These are phyloP conservation scores for Leucocoprinus leucothites DNA, from an alignment of 768 basidiomycete genomes.

Conservation along the genomic window DNA sequence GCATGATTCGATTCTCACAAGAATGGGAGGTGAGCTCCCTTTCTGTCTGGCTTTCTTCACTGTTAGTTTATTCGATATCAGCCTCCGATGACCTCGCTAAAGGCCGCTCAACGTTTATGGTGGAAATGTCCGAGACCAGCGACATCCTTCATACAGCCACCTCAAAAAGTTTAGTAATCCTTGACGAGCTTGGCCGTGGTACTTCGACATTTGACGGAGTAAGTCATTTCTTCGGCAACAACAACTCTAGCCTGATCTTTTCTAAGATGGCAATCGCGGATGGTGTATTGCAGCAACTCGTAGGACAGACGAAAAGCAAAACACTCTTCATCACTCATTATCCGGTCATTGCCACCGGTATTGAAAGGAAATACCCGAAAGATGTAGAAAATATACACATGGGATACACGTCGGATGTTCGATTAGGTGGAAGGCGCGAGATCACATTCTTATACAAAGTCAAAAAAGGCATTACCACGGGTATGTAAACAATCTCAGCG, in stretches of 20 bases:
- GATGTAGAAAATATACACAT: slow-evolving; percentile 82
- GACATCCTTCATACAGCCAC: slow-evolving; percentile 83
- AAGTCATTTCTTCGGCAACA: slow-evolving; percentile 16
- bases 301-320: slow-evolving; percentile 55
- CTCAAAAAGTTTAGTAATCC: slow-evolving; percentile 74
- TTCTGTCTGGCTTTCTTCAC: neutral
- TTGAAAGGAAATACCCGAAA: slow-evolving; percentile 56
- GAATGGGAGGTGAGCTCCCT: slow-evolving; percentile 74
- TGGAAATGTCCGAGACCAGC: slow-evolving; percentile 91
- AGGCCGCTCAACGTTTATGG: slow-evolving; percentile 95
- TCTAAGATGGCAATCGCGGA: slow-evolving; percentile 84
- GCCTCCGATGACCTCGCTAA: slow-evolving; percentile 86
- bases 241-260: neutral
- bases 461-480: slow-evolving; percentile 64
- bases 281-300: slow-evolving; percentile 73
- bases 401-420: slow-evolving; percentile 69
- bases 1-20: slow-evolving; percentile 79
- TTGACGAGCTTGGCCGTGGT: slow-evolving; percentile 89
- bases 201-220: slow-evolving; percentile 92
- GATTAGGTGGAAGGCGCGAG: slow-evolving; percentile 69
- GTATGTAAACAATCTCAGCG: slow-evolving; percentile 21
- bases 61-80: slow-evolving; percentile 20
- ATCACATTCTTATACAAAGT: slow-evolving; percentile 88
- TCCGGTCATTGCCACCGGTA: slow-evolving; percentile 71
- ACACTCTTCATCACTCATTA: slow-evolving; percentile 96